Conservation (phyloP, 2,329 filamentous ascomycete genomes). For the Talaromyces sp. region DNA sequence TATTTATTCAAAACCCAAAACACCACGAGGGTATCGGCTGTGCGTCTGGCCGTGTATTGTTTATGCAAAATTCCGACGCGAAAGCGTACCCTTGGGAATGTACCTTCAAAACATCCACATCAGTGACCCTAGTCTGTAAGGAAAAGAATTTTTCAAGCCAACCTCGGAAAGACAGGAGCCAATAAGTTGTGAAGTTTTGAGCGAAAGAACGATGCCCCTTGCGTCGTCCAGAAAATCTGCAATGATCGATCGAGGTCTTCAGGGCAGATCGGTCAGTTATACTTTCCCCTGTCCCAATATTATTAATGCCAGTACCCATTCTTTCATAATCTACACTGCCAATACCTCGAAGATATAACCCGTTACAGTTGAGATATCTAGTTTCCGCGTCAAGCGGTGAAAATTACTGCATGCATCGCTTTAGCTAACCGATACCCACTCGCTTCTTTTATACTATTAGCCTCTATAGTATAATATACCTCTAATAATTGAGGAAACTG, state of each 20-base stretch:
- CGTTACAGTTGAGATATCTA: background rate
- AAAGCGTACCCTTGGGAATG: background rate
- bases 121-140: background rate
- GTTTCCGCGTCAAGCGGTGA: background rate
- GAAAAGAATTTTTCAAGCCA: background rate
- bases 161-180: background rate
- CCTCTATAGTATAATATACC: background rate
- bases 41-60: conserved; percentile 1
- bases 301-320: background rate
- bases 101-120: background rate
- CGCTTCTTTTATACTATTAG: background rate
- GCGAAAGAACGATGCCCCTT: background rate
- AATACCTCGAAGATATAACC: background rate
- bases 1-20: background rate
- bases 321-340: background rate
- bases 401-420: background rate
- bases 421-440: background rate
- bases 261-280: background rate
- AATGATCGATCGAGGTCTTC: background rate
- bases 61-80: conserved; percentile 9
- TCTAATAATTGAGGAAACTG: background rate
- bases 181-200: background rate
- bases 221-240: background rate
- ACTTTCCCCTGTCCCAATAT: background rate
- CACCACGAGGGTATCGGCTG: background rate